Evolutionary conservation across 352 stramenopile genomes (phyloP).

Genomic region (Thraustochytrium striatum): DNA sequence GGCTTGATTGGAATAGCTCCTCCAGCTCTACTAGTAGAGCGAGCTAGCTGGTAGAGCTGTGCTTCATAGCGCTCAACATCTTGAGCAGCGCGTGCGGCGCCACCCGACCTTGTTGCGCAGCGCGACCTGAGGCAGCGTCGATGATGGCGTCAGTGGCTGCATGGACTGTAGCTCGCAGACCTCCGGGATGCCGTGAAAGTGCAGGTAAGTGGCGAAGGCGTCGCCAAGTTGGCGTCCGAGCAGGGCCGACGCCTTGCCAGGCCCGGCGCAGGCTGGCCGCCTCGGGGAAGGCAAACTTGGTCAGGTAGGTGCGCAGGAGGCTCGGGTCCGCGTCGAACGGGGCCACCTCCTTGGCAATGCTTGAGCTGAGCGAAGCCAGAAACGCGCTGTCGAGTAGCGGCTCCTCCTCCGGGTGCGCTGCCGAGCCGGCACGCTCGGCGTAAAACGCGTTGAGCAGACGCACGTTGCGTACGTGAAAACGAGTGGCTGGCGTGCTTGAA

Average conservation of each 20-base stretch:
- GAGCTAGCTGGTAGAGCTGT: too few relatives aligned
- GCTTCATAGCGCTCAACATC: too few relatives aligned
- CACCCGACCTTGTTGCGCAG: not conserved
- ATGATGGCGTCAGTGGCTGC: too few relatives aligned
- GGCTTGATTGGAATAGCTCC: too few relatives aligned
- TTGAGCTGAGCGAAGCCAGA: constrained; percentile 9
- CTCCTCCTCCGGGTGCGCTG: constrained; percentile 15
- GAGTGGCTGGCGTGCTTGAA: constrained; percentile 29
- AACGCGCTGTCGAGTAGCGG: constrained; percentile 38
- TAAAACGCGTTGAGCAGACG: constrained; percentile 27
- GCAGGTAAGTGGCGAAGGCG: constrained; percentile 29
- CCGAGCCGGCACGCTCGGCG: not conserved
- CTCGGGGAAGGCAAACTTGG: not conserved
- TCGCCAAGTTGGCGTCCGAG: not conserved
- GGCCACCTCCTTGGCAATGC: not conserved
- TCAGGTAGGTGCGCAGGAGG: constrained; percentile 9
- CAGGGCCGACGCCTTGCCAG: not conserved
- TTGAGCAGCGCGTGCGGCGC: too few relatives aligned
- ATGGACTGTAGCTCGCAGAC: not conserved
- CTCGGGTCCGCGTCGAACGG: not conserved
- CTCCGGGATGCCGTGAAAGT: constrained; percentile 30
- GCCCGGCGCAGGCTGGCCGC: not conserved
- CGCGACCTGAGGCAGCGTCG: not conserved
- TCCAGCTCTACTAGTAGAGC: too few relatives aligned
- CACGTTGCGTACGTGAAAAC: constrained; percentile 30